These are phyloP conservation scores for Pouteria campechiana DNA, from an alignment of 179 eudicot genomes.

Conservation along the genomic window DNA sequence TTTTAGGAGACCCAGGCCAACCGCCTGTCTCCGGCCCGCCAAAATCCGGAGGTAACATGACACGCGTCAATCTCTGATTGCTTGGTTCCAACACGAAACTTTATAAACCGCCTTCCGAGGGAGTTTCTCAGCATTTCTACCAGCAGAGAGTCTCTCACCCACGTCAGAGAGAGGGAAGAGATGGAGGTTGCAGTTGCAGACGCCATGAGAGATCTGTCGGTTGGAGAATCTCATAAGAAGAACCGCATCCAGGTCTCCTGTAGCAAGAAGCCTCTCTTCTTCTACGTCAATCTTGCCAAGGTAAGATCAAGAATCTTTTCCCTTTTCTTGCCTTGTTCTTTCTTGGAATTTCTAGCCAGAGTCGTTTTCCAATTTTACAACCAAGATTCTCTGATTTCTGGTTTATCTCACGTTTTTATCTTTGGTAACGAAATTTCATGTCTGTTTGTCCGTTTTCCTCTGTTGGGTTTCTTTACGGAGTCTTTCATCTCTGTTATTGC, in stretches of 20 bases:
- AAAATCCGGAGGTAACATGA: background rate
- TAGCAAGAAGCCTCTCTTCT: constrained; percentile 19
- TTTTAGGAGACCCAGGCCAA: background rate
- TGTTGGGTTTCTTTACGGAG: no score
- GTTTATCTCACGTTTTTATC: no score
- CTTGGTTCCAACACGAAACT: background rate
- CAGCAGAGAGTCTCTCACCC: no score
- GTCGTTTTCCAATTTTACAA: no score
- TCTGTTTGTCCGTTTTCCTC: no score
- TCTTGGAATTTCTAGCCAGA: no score
- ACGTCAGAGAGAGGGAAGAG: constrained; percentile 4
- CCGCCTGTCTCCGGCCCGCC: background rate
- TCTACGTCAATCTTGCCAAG: constrained; percentile 24
- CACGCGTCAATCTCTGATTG: constrained; percentile 3
- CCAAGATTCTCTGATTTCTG: no score
- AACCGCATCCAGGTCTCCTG: constrained; percentile 16
- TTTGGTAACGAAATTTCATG: no score
- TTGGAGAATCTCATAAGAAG: constrained; percentile 6
- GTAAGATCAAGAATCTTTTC: no score
- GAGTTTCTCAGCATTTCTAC: background rate
- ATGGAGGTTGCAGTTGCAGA: constrained; percentile 2
- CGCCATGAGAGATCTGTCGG: background rate
- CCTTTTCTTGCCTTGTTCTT: background rate
- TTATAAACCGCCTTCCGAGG: no score
- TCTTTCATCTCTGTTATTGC: no score